These are phyloP conservation scores for Trypanosoma rangeli DNA, from an alignment of 208 protist genomes.

Conservation along the genomic window DNA sequence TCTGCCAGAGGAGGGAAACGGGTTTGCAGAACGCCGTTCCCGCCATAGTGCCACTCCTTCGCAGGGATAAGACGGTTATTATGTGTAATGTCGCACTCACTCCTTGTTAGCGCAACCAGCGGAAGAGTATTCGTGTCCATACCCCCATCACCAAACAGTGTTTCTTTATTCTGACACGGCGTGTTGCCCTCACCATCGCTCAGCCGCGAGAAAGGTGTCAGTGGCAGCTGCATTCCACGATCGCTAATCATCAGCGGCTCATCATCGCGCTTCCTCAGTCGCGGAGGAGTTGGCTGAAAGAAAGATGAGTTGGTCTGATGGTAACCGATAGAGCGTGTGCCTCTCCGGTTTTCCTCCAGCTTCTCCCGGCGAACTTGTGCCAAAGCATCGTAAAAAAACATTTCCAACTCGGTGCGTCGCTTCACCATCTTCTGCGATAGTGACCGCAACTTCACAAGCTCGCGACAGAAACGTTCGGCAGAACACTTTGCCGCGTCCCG, in stretches of 20 bases:
- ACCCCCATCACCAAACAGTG: no score
- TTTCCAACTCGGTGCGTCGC: constrained; percentile 79
- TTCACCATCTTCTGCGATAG: constrained; percentile 55
- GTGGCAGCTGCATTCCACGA: constrained; percentile 4
- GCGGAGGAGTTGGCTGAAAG: constrained; percentile 37
- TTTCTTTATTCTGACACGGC: neutral
- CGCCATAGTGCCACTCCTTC: constrained; percentile 5
- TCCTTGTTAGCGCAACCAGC: constrained; percentile 12
- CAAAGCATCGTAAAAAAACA: constrained; percentile 86
- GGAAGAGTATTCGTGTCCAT: neutral
- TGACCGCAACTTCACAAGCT: constrained; percentile 64
- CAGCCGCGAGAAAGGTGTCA: neutral
- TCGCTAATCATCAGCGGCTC: constrained; percentile 51
- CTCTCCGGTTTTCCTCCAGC: constrained; percentile 51
- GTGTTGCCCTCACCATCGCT: neutral
- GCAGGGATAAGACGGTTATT: constrained; percentile 9
- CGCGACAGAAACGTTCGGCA: constrained; percentile 41
- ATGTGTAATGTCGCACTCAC: neutral
- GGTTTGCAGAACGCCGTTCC: neutral
- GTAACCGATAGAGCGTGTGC: neutral
- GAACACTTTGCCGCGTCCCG: constrained; percentile 57
- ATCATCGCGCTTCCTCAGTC: constrained; percentile 35
- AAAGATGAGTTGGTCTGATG: constrained; percentile 26
- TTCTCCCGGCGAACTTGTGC: constrained; percentile 65
- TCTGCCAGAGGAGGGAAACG: neutral